These are phyloP conservation scores for Trifolium repens DNA, from an alignment of 306 rosid genomes.

Conservation along the genomic window DNA sequence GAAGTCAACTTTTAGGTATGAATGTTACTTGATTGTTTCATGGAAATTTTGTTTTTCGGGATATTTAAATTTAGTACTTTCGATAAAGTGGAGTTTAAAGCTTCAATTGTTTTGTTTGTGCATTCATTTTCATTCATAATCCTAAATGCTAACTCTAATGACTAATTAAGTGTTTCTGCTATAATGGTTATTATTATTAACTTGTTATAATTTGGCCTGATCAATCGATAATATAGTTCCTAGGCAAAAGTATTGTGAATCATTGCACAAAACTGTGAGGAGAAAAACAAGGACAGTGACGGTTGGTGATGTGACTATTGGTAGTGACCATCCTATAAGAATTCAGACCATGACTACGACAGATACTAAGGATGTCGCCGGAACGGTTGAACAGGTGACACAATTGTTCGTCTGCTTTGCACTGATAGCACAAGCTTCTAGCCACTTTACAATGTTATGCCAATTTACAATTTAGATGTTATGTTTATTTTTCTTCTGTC, in stretches of 20 bases:
- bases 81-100: not conserved
- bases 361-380: constrained; percentile 92
- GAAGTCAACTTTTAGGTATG: constrained; percentile 88
- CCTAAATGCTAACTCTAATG: constrained; percentile 11
- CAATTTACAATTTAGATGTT: constrained; percentile 5
- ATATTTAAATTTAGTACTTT: not conserved
- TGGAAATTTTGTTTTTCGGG: not conserved
- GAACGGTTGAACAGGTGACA: constrained; percentile 91
- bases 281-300: constrained; percentile 92
- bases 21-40: constrained; percentile 3
- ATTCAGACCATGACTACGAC: constrained; percentile 99
- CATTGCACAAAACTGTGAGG: constrained; percentile 79
- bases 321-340: constrained; percentile 96
- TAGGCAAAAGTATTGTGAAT: constrained; percentile 89
- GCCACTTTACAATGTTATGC: not conserved
- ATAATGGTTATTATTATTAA: too few relatives aligned
- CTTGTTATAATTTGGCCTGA: too few relatives aligned
- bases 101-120: constrained; percentile 25
- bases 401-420: constrained; percentile 32
- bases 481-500: constrained; percentile 37
- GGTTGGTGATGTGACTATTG: constrained; percentile 88
- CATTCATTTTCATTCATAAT: not conserved
- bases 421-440: not conserved
- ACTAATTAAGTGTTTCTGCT: too few relatives aligned
- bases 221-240: constrained; percentile 60